phyloP scores from a whole-genome alignment of 768 basidiomycete species.

The Tylopilus cervinicoccineus region DNA sequence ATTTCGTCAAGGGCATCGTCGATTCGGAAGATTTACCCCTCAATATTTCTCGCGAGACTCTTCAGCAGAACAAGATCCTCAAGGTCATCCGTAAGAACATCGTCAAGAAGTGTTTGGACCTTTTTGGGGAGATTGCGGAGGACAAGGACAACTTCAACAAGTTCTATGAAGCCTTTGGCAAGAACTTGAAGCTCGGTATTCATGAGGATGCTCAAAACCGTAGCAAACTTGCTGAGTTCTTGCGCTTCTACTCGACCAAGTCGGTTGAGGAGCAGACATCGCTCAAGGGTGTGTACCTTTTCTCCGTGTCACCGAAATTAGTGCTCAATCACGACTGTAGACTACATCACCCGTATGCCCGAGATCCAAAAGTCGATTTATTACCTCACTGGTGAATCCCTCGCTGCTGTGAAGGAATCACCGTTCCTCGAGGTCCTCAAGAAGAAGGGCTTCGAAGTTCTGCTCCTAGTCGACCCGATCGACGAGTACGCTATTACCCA shows the following conservation, averaged over 20 bases:
- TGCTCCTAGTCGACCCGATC: slow-evolving; percentile 97
- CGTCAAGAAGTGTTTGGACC: slow-evolving; percentile 95
- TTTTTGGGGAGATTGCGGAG: slow-evolving; percentile 95
- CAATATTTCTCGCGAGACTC: slow-evolving; percentile 99
- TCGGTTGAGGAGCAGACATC: slow-evolving; percentile 85
- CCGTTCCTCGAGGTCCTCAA: slow-evolving; percentile 99
- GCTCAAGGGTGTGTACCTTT: slow-evolving; percentile 69
- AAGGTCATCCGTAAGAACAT: slow-evolving; percentile 99
- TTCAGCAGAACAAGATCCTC: slow-evolving; percentile 99
- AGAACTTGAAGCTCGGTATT: slow-evolving; percentile 99
- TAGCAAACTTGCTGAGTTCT: slow-evolving; percentile 98
- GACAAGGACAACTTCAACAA: slow-evolving; percentile 98
- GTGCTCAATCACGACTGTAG: slow-evolving; percentile 33
- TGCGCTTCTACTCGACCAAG: slow-evolving; percentile 98
- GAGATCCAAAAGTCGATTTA: slow-evolving; percentile 98
- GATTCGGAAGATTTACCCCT: slow-evolving; percentile 99
- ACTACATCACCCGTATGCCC: slow-evolving; percentile 99
- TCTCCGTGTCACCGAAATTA: background rate
- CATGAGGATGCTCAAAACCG: slow-evolving; percentile 99
- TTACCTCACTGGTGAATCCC: slow-evolving; percentile 98
- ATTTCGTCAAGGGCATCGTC: slow-evolving; percentile 99
- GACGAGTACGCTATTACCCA: slow-evolving; percentile 99
- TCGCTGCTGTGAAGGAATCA: slow-evolving; percentile 85
- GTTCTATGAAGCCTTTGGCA: slow-evolving; percentile 98
- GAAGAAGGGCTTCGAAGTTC: slow-evolving; percentile 98